These are phyloP conservation scores for Vachellia collinsii DNA, from an alignment of 306 rosid species.

Conservation along the genomic window DNA sequence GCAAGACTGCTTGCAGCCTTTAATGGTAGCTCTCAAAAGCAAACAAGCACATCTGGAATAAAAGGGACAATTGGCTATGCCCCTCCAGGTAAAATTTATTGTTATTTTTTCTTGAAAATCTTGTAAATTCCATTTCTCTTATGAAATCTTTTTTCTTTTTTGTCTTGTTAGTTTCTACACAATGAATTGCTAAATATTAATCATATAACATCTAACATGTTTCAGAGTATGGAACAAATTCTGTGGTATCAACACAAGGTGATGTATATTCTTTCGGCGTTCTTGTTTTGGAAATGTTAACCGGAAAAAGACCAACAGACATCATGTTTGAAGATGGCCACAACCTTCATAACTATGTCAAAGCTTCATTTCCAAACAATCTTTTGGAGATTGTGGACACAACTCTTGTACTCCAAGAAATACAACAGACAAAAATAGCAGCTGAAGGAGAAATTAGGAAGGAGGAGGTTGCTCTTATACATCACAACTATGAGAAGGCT, in stretches of 20 bases:
- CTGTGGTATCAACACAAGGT: background rate
- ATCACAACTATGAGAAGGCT: background rate
- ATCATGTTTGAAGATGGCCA: conserved; percentile 23
- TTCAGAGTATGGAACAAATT: background rate
- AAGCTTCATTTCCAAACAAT: too few relatives aligned
- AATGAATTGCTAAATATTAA: too few relatives aligned
- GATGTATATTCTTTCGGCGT: too few relatives aligned
- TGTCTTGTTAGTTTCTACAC: background rate
- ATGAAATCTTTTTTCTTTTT: background rate
- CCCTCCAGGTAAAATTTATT: background rate
- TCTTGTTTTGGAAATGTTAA: background rate
- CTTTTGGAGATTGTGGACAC: too few relatives aligned
- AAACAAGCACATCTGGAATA: too few relatives aligned
- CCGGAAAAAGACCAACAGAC: conserved; percentile 27
- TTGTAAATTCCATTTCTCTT: background rate
- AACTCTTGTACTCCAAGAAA: too few relatives aligned
- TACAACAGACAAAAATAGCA: background rate
- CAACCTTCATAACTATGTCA: background rate
- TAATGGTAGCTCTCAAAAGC: too few relatives aligned
- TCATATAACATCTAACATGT: too few relatives aligned
- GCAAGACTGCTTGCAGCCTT: too few relatives aligned
- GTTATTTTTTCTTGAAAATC: background rate
- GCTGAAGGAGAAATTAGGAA: background rate
- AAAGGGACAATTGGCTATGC: background rate
- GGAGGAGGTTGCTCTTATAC: too few relatives aligned